Conservation (phyloP, 495 filamentous ascomycete species). For the Penicillium paxilli region DNA sequence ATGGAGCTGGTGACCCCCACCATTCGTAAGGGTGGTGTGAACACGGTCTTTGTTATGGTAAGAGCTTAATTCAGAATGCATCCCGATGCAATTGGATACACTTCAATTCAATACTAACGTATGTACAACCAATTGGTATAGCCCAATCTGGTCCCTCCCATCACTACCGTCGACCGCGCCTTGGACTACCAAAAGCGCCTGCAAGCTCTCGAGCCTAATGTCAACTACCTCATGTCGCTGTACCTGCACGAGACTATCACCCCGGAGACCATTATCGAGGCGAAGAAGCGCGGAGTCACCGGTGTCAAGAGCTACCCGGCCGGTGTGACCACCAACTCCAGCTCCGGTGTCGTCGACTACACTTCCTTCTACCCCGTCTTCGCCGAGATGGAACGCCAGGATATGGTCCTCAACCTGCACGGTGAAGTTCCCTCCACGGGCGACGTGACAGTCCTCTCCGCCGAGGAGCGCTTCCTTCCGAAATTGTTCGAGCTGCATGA, state of each 20-base stretch:
- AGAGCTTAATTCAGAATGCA: too few relatives aligned
- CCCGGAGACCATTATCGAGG: constrained; percentile 73
- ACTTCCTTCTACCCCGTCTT: constrained; percentile 75
- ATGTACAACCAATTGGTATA: constrained; percentile 17
- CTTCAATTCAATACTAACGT: too few relatives aligned
- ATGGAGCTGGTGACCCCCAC: constrained; percentile 79
- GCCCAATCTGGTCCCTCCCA: constrained; percentile 73
- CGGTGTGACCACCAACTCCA: constrained; percentile 79
- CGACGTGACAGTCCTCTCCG: constrained; percentile 70
- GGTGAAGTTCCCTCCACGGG: constrained; percentile 55
- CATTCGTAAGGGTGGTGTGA: constrained; percentile 70
- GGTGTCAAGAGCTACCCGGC: constrained; percentile 64
- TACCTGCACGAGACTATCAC: constrained; percentile 80
- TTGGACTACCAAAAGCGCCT: constrained; percentile 72
- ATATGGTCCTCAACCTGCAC: constrained; percentile 64
- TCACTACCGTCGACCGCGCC: constrained; percentile 72
- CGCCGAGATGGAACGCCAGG: constrained; percentile 69
- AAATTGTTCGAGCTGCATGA: constrained; percentile 68
- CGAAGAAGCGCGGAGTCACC: constrained; percentile 54
- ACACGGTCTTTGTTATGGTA: constrained; percentile 83
- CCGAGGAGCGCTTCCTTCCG: constrained; percentile 80
- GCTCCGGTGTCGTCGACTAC: constrained; percentile 75
- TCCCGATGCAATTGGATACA: too few relatives aligned
- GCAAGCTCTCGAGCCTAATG: constrained; percentile 64
- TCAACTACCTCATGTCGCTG: constrained; percentile 86